These are phyloP conservation scores for Xylariaceae sp. DNA, from an alignment of 2,329 filamentous ascomycete genomes.

Conservation along the genomic window DNA sequence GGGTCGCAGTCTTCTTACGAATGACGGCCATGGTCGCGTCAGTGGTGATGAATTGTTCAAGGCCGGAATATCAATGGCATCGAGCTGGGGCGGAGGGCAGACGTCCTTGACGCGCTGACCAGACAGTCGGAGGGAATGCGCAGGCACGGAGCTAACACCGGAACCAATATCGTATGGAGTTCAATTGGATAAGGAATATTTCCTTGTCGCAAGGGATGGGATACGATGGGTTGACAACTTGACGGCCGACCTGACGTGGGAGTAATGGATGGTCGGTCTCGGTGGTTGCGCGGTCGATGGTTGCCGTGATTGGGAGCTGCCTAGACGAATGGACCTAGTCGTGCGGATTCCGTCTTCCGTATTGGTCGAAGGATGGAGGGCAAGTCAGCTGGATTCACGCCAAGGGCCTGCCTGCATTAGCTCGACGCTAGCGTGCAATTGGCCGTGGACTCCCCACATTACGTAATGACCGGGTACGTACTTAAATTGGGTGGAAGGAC, in stretches of 20 bases:
- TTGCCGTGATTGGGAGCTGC: neutral
- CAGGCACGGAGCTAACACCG: too few relatives aligned
- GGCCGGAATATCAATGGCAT: neutral
- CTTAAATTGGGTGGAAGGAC: neutral
- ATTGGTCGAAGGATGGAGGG: too few relatives aligned
- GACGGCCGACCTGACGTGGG: neutral
- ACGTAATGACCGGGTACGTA: neutral
- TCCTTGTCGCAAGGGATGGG: too few relatives aligned
- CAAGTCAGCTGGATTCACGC: neutral
- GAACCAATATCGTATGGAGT: too few relatives aligned
- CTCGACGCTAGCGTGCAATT: neutral
- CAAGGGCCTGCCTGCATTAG: neutral
- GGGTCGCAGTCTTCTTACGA: conserved; percentile 85
- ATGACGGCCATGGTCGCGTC: conserved; percentile 74
- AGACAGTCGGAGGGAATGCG: neutral
- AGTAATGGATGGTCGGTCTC: neutral
- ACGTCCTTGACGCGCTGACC: neutral
- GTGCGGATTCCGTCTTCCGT: too few relatives aligned
- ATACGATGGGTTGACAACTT: neutral
- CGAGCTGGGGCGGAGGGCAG: too few relatives aligned
- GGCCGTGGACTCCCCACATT: neutral
- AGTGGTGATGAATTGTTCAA: conserved; percentile 4
- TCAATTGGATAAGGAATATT: too few relatives aligned
- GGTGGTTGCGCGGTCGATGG: neutral
- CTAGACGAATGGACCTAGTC: neutral